A percentile compares a stretch with the other conserved stretches of the same genome.
Conservation (phyloP, 2,329 filamentous ascomycete species). For the Rhytidhysteron rufulum region DNA sequence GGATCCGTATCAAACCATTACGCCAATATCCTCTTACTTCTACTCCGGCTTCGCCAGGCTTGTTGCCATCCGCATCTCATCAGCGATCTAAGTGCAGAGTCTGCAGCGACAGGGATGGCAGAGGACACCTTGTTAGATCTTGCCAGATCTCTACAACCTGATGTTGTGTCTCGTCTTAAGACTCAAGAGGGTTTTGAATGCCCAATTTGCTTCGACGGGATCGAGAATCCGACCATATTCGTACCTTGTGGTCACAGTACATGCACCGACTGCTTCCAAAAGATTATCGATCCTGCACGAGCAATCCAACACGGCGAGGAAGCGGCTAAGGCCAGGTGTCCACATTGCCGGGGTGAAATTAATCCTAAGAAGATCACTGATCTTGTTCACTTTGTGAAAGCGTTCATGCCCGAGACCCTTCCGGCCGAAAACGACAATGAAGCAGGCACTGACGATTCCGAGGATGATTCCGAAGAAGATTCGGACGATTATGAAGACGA, state of each 20-base stretch:
- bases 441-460: conserved; percentile 34
- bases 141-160: conserved; percentile 56
- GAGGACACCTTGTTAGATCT: conserved; percentile 58
- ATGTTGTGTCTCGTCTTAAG: conserved; percentile 66
- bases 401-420: conserved; percentile 59
- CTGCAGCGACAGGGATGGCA: conserved; percentile 56
- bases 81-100: conserved; percentile 60
- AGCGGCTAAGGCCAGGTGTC: conserved; percentile 63
- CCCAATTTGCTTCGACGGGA: conserved; percentile 75
- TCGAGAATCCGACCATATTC: conserved; percentile 71
- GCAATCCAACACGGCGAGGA: conserved; percentile 55
- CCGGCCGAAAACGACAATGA: conserved; percentile 35
- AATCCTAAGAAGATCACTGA: conserved; percentile 69
- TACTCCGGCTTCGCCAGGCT: conserved; percentile 75
- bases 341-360: conserved; percentile 67
- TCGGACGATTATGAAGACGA: conserved; percentile 34
- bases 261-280: conserved; percentile 72
- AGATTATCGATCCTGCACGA: conserved; percentile 59
- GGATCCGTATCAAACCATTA: conserved; percentile 70
- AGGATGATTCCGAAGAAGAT: conserved; percentile 27
- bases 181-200: conserved; percentile 65
- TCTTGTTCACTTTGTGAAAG: conserved; percentile 67
- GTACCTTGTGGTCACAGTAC: conserved; percentile 79
- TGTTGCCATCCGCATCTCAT: conserved; percentile 75
- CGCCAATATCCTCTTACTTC: conserved; percentile 72